phyloP scores from a whole-genome alignment of 2,329 filamentous ascomycete species.

The Tolypocladium tropicale region DNA sequence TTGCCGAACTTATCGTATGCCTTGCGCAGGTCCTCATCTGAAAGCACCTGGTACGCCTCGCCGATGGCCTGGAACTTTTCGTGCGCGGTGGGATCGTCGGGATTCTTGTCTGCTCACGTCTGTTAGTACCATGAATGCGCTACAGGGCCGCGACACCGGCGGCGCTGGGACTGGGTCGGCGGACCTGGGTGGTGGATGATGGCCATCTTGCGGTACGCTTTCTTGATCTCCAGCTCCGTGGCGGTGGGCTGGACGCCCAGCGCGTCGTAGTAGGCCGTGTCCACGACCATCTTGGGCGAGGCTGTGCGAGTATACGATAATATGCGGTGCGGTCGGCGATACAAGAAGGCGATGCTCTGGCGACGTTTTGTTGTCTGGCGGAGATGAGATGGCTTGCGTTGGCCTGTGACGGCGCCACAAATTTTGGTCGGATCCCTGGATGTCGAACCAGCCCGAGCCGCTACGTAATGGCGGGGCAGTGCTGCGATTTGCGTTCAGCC shows the following conservation, averaged over 20 bases:
- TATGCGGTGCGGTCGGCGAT: neutral
- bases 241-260: conserved; percentile 78
- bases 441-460: conserved; percentile 1
- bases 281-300: conserved; percentile 61
- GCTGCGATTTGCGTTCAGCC: neutral
- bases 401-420: conserved; percentile 3
- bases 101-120: conserved; percentile 73
- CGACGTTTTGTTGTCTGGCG: neutral
- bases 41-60: conserved; percentile 70
- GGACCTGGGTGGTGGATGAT: conserved; percentile 84
- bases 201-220: conserved; percentile 89
- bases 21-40: conserved; percentile 74
- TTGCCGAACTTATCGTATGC: conserved; percentile 97
- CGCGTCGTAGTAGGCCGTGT: conserved; percentile 81
- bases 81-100: conserved; percentile 86
- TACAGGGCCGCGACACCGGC: neutral
- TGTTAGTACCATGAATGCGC: neutral
- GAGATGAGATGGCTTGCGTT: neutral
- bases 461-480: conserved; percentile 29
- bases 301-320: neutral
- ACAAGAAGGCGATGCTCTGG: conserved; percentile 1
- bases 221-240: conserved; percentile 89
- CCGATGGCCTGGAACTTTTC: conserved; percentile 86
- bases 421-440: conserved; percentile 2
- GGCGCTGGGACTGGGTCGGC: conserved; percentile 9